Percentiles rank a stretch among this genome's conserved stretches.
These are phyloP conservation scores for Tetrahymena elliotti DNA, from an alignment of 73 alveolate genomes.

Conservation along the genomic window DNA sequence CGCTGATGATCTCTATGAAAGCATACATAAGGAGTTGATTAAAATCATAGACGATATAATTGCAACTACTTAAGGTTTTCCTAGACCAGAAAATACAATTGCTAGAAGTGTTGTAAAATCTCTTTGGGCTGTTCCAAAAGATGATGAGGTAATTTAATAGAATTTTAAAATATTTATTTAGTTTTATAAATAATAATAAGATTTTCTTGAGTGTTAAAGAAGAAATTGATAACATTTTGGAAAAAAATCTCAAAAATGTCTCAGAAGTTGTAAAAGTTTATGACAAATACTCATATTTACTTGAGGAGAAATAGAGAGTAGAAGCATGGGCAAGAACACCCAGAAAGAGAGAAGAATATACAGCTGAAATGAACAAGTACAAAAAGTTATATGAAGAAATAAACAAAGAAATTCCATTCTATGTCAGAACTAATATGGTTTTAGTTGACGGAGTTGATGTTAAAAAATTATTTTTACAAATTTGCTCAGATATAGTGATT, in stretches of 20 bases:
- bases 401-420: slow-evolving; percentile 63
- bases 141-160: slow-evolving; percentile 75
- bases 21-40: slow-evolving; percentile 50
- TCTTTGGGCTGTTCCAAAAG: slow-evolving; percentile 74
- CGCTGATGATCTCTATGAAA: slow-evolving; percentile 48
- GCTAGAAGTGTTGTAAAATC: slow-evolving; percentile 73
- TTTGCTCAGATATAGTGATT: slow-evolving; percentile 61
- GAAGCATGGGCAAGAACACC: slow-evolving; percentile 48
- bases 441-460: slow-evolving; percentile 74
- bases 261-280: slow-evolving; percentile 59
- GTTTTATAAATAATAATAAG: background rate
- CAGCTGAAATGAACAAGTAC: slow-evolving; percentile 51
- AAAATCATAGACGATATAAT: slow-evolving; percentile 62
- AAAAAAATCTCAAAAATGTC: slow-evolving; percentile 59
- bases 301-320: slow-evolving; percentile 66
- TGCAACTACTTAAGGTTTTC: slow-evolving; percentile 58
- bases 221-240: slow-evolving; percentile 62
- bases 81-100: slow-evolving; percentile 83
- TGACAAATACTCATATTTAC: slow-evolving; percentile 64
- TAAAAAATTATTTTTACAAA: slow-evolving; percentile 50
- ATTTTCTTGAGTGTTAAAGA: slow-evolving; percentile 24
- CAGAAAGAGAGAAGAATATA: slow-evolving; percentile 58
- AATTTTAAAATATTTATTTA: background rate
- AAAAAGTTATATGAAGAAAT: slow-evolving; percentile 50
- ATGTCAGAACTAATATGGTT: slow-evolving; percentile 76